Percentiles rank a stretch among this genome's conserved stretches.
Conservation (phyloP, 176 grass and related monocot species). For the Luzula sylvatica region DNA sequence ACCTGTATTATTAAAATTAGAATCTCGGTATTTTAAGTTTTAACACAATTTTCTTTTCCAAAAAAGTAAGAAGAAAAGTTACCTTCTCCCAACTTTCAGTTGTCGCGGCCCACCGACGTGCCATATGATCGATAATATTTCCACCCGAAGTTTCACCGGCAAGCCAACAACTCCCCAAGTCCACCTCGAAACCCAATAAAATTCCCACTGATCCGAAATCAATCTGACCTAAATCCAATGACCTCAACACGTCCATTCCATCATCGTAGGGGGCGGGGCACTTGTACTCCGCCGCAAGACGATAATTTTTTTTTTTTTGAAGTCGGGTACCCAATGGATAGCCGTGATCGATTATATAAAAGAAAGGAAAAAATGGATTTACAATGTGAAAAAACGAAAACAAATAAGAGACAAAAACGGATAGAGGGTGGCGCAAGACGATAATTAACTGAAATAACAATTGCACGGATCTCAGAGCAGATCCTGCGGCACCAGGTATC, state of each 20-base stretch:
- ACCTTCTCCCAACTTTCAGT: conserved; percentile 6
- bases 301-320: no score
- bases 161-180: background rate
- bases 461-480: conserved; percentile 6
- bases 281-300: conserved; percentile 3
- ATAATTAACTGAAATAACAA: conserved; percentile 6
- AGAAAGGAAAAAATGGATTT: no score
- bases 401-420: no score
- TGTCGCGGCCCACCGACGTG: background rate
- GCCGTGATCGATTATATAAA: no score
- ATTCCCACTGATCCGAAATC: background rate
- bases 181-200: background rate
- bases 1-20: background rate
- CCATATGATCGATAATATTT: conserved; percentile 2
- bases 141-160: background rate
- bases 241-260: background rate
- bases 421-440: conserved; percentile 6
- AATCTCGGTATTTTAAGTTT: background rate
- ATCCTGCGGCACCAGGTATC: conserved; percentile 28
- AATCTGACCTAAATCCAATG: background rate
- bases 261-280: background rate
- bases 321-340: no score
- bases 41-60: background rate
- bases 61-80: background rate
- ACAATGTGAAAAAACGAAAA: no score